Evolutionary conservation across 805 yeast species (phyloP).

Genomic region (Wickerhamomyces chambardii): DNA sequence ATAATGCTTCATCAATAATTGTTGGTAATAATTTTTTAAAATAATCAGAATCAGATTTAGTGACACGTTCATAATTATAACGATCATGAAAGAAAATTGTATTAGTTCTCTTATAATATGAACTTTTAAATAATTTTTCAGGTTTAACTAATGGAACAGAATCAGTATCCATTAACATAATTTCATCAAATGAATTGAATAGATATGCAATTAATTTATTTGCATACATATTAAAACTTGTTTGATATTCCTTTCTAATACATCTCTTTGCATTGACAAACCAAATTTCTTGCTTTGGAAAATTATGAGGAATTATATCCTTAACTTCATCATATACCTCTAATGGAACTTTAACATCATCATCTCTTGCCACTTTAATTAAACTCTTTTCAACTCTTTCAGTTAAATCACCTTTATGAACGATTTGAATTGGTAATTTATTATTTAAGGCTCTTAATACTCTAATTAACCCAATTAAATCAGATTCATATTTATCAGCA

Average conservation of each 20-base stretch:
- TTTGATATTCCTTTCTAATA: constrained; percentile 16
- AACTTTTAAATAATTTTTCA: constrained; percentile 21
- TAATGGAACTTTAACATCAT: constrained; percentile 22
- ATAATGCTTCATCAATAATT: constrained; percentile 14
- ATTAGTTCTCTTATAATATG: constrained; percentile 24
- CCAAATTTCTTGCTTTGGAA: constrained; percentile 25
- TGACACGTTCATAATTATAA: constrained; percentile 5
- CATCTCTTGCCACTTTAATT: constrained; percentile 26
- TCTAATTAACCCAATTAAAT: constrained; percentile 28
- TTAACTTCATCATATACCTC: constrained; percentile 13
- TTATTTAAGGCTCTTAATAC: constrained; percentile 23
- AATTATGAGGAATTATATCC: constrained; percentile 13
- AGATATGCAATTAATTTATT: constrained; percentile 37
- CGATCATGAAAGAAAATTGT: constrained; percentile 38
- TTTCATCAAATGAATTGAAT: constrained; percentile 36
- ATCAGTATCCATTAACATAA: constrained; percentile 41
- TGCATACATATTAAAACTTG: constrained; percentile 29
- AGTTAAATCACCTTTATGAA: constrained; percentile 23
- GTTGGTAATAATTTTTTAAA: constrained; percentile 29
- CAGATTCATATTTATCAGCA: constrained; percentile 18
- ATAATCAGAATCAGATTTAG: constrained; percentile 20
- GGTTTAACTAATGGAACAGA: constrained; percentile 32
- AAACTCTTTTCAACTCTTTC: constrained; percentile 22
- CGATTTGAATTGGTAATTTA: constrained; percentile 23
- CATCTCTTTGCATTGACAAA: constrained; percentile 22